phyloP scores from a whole-genome alignment of 768 basidiomycete genomes.

The Auricularia cornea region DNA sequence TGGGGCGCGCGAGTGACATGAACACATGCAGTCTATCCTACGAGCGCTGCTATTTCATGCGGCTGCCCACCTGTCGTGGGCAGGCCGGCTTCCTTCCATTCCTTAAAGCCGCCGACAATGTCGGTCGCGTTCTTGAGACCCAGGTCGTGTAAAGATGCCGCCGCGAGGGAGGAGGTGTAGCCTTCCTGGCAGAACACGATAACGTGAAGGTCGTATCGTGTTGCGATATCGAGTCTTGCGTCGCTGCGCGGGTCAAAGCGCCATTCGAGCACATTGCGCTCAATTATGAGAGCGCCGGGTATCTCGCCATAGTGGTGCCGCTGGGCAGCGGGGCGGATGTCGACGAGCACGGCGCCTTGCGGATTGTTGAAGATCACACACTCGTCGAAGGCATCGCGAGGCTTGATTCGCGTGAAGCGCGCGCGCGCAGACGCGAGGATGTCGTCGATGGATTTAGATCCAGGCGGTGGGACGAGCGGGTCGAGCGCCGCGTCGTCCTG shows the following conservation, averaged over 20 bases:
- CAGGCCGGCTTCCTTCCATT: conserved; percentile 61
- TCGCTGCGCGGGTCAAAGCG: conserved; percentile 63
- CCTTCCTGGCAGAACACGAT: conserved; percentile 74
- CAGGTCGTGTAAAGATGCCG: conserved; percentile 56
- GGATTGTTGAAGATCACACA: conserved; percentile 36
- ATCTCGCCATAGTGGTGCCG: conserved; percentile 51
- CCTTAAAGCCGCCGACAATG: conserved; percentile 63
- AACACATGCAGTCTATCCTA: no score
- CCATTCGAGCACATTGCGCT: conserved; percentile 75
- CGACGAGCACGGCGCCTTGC: conserved; percentile 66
- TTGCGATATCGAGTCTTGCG: conserved; percentile 53
- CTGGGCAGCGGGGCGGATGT: conserved; percentile 61
- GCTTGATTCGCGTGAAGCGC: conserved; percentile 47
- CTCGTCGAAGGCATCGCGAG: conserved; percentile 51
- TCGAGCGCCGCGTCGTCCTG: conserved; percentile 48
- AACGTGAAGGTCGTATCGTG: conserved; percentile 65
- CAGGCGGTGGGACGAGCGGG: conserved; percentile 54
- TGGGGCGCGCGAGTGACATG: no score
- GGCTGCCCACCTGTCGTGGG: conserved; percentile 25
- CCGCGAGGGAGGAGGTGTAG: conserved; percentile 64
- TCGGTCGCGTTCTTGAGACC: conserved; percentile 71
- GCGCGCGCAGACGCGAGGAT: conserved; percentile 53
- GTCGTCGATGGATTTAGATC: conserved; percentile 50
- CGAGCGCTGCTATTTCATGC: background rate
- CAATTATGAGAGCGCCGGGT: conserved; percentile 60